Evolutionary conservation across 306 rosid genomes (phyloP).

Genomic region (Pachyrhizus erosus): DNA sequence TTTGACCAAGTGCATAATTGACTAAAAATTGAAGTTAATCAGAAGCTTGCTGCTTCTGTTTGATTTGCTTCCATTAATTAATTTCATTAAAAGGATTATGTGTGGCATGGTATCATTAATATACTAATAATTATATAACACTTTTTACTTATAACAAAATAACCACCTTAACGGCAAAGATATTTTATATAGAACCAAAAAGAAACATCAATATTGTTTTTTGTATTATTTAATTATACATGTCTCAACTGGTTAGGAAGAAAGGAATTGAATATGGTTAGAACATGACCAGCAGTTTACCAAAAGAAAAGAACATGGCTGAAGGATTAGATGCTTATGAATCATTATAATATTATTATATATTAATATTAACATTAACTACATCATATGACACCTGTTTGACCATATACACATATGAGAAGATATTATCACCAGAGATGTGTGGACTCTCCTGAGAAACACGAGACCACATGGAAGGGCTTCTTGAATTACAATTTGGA

Average conservation of each 20-base stretch:
- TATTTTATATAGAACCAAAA: slow-evolving; percentile 5
- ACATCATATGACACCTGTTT: slow-evolving; percentile 39
- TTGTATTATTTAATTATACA: slow-evolving; percentile 2
- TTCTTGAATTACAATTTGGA: slow-evolving; percentile 41
- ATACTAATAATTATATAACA: background rate
- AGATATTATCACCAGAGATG: slow-evolving; percentile 29
- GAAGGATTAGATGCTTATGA: slow-evolving; percentile 51
- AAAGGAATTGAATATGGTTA: slow-evolving; percentile 30
- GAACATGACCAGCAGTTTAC: slow-evolving; percentile 69
- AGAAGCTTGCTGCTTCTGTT: background rate
- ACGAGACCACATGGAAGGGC: slow-evolving; percentile 76
- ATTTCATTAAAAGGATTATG: slow-evolving; percentile 9
- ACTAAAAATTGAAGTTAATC: background rate
- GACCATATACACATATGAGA: slow-evolving; percentile 36
- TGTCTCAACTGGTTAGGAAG: slow-evolving; percentile 34
- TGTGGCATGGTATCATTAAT: background rate
- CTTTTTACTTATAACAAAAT: slow-evolving; percentile 36
- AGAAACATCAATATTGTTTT: background rate
- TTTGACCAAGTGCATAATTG: slow-evolving; percentile 31
- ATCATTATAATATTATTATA: too few species aligned
- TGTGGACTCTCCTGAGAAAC: slow-evolving; percentile 57
- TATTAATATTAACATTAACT: slow-evolving; percentile 43
- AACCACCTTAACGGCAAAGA: slow-evolving; percentile 54
- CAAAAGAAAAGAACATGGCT: slow-evolving; percentile 67
- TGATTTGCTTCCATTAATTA: slow-evolving; percentile 31